Percentiles rank a stretch among this genome's conserved stretches.
Evolutionary conservation across 306 rosid species (phyloP).

Genomic region (Senna siamea): DNA sequence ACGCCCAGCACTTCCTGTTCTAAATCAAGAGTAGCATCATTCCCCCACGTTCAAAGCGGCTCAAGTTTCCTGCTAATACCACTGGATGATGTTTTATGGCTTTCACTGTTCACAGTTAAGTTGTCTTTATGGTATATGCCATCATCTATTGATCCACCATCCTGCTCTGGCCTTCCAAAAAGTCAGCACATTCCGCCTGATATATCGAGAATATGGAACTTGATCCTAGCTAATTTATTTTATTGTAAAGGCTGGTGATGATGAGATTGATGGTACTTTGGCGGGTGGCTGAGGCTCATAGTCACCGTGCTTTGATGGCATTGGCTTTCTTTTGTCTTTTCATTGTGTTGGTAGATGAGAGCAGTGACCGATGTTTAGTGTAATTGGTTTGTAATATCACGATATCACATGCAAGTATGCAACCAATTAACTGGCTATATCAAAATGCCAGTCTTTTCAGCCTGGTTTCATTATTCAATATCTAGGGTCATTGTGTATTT

Average conservation of each 20-base stretch:
- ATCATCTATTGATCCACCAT: neutral
- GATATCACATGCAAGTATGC: neutral
- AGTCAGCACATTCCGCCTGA: too few species aligned
- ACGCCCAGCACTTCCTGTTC: slow-evolving; percentile 24
- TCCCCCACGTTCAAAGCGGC: neutral
- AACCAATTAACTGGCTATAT: neutral
- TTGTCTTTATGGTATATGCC: neutral
- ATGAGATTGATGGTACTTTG: slow-evolving; percentile 4
- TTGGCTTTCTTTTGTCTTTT: neutral
- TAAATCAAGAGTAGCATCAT: slow-evolving; percentile 47
- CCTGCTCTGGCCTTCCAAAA: neutral
- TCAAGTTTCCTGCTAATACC: neutral
- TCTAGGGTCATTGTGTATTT: too few species aligned
- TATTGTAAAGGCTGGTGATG: neutral
- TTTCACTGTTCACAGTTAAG: neutral
- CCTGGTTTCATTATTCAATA: neutral
- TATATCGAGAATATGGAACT: neutral
- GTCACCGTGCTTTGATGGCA: neutral
- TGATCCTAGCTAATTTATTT: neutral
- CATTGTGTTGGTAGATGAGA: neutral
- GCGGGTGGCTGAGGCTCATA: neutral
- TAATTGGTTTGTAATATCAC: neutral
- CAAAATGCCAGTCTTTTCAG: neutral
- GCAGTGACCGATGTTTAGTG: neutral
- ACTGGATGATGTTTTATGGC: neutral